Evolutionary conservation across 345 rosid genomes (phyloP), one percentile per base, ranked within the genome.

Genomic region (Camelina sativa): DNA sequence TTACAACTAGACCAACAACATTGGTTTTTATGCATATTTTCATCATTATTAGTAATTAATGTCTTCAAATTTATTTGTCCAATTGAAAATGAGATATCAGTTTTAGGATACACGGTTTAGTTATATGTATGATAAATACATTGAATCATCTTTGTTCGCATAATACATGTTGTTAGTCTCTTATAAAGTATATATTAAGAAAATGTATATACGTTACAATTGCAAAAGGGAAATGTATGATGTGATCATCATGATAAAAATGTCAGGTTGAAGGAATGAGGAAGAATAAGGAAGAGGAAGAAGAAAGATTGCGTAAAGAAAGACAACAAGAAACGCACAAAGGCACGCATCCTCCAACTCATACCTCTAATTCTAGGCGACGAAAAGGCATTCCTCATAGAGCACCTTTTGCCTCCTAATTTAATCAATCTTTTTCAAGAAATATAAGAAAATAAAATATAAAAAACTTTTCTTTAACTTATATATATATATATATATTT

Each of bases 371-470:
- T 69, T 82, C 83, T 77, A 88, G 95, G 50, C 84, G 98, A 75
- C 86, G 98, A 78, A 93, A 93, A 85, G 97, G 97, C 72, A 83
- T 86, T 44, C 97, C 98, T 66, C 96, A 78, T 35, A 82, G 98
- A 67, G 93, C 98, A 57, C 95, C 98, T 54, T 86, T 86, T 82
- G 85, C 84, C 16, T 84, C 96, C 71, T 92, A 80, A 76, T 64
- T 34, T 74, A 44, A 59, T 67, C 62, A 37, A 60, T 61, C 41
- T 37, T 76, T 63, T 69, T 53, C 30, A 73, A 13, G 32, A 65
- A 57, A 34, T 7, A 34, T 34, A 34, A 7, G 30, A 34, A 6
- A 46, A 30, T 8, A 54, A 30, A 22, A 65, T 2, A 17, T 30
- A 25, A 38, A 15, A 61, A 46, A 9, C 11, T 12, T 70, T 47